Conservation (phyloP, 139 green algal genomes). For the Tetratostichococcus sp. region DNA sequence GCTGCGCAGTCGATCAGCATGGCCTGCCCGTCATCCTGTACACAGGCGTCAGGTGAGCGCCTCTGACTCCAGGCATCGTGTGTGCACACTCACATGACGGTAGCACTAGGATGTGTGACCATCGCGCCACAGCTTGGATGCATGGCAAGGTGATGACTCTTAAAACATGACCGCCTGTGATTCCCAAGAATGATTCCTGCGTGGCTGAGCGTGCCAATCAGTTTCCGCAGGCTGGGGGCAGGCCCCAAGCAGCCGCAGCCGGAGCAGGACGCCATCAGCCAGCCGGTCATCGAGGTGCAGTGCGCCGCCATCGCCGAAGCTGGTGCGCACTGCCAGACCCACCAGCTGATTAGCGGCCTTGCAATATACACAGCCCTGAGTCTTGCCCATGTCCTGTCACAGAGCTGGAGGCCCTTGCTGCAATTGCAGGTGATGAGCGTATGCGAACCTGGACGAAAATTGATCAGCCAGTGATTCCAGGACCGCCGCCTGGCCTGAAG, state of each 20-base stretch:
- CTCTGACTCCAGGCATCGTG: neutral
- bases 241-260: no score
- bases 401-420: no score
- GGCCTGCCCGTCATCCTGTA: conserved; percentile 17
- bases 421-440: conserved; percentile 12
- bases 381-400: no score
- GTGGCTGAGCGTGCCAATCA: no score
- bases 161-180: no score
- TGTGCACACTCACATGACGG: no score
- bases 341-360: neutral
- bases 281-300: neutral
- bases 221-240: neutral
- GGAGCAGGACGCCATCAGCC: neutral
- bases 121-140: no score
- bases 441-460: conserved; percentile 27
- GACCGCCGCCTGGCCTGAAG: conserved; percentile 10
- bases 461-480: conserved; percentile 13
- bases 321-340: no score
- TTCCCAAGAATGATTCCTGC: no score
- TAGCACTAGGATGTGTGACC: no score
- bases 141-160: no score
- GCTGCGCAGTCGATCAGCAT: conserved; percentile 8
- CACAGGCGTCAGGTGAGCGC: conserved; percentile 23
- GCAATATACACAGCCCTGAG: neutral
- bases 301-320: neutral